Evolutionary conservation across 1,139 yeast genomes (phyloP).

Genomic region (Taphrina pruni): DNA sequence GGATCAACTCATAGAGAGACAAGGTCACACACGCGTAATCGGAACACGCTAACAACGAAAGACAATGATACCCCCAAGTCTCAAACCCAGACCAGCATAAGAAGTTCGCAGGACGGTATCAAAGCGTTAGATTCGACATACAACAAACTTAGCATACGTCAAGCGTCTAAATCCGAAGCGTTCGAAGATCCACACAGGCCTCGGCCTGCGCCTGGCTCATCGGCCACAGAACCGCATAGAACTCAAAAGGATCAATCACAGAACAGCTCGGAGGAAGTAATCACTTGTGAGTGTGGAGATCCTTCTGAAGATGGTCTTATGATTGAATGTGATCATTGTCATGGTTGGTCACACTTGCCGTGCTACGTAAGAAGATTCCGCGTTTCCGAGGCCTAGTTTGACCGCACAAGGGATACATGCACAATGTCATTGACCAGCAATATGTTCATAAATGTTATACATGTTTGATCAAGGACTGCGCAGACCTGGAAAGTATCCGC

Average conservation of each 20-base stretch:
- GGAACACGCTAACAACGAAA: neutral
- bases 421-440: neutral
- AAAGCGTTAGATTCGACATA: neutral
- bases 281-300: slow-evolving; percentile 35
- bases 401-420: slow-evolving; percentile 14
- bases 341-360: slow-evolving; percentile 84
- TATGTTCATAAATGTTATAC: slow-evolving; percentile 16
- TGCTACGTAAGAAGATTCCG: slow-evolving; percentile 18
- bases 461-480: neutral
- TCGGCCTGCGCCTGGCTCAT: neutral
- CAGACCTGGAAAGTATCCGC: slow-evolving; percentile 24
- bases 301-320: slow-evolving; percentile 75
- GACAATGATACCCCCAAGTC: neutral
- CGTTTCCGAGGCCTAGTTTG: neutral
- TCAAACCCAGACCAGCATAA: neutral
- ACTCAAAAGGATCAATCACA: neutral
- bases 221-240: neutral
- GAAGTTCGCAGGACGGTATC: neutral
- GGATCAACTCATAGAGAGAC: neutral
- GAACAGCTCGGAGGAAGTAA: neutral
- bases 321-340: slow-evolving; percentile 89
- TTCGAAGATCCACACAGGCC: neutral
- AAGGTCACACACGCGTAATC: neutral
- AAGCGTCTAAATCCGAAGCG: neutral
- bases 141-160: neutral